Base-by-base conservation (phyloP, 306 rosid species). In the Oemleria cerasiformis region DNA sequence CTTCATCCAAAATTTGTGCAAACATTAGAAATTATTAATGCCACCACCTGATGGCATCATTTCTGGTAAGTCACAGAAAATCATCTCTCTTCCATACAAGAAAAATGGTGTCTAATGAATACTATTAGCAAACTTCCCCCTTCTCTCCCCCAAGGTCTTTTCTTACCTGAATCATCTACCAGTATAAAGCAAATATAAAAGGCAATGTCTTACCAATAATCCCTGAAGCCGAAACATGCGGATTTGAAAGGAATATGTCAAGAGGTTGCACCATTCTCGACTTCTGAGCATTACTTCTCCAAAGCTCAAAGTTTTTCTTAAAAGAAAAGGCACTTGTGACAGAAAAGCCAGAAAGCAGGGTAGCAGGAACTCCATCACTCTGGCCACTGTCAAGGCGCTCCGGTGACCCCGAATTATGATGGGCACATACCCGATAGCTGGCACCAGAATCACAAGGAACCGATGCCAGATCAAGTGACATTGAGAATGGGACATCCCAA, bases 401-500 rank as follows among this genome's bases (percentile, higher is more conserved):
- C 3, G 98, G 97, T 38, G 76, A 56, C 60, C 97, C 98, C 0
- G 82, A 72, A 67, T 78, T 87, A 65, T 89, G 90, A 77, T 49
- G 92, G 54, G 86, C 72, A 45, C 87, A 86, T 67, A 94, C 79
- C 76, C 76, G 92, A 84, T 89, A 91, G 76, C 91, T 90, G 8
- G 43, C 23, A 41, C 88, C 85, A 36, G 92, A 84, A 40, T 86
- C 85, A 43, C 81, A 73, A 73, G 91, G 78, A 66, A 81, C 74
- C 25, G 97, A 87, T 71, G 92, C 96, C 70, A 94, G 65, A 84
- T 86, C 96, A 73, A 90, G 55, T 6, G 91, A 88, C 86, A 86
- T 66, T 70, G 90, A 84, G 51, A 86, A 81, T 19, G 98, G 98
- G 7, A 91, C 95, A 68, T 94, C 96, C 98, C 97, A 94, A 55